Evolutionary conservation across 495 filamentous ascomycete species (phyloP).

Genomic region (Trichoderma reesei): DNA sequence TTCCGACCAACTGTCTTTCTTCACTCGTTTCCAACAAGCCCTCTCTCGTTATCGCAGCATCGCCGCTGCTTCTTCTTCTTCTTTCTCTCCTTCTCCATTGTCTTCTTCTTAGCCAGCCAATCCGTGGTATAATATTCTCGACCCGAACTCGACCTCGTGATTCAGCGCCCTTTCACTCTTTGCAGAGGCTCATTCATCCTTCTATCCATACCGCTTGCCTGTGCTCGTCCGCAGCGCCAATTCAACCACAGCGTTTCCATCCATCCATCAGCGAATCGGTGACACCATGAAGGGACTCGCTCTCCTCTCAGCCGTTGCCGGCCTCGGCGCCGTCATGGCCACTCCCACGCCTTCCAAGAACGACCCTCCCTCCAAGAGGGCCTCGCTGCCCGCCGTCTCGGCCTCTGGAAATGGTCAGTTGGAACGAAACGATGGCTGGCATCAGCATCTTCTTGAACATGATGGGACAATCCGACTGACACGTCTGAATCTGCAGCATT

Average conservation of each 20-base stretch:
- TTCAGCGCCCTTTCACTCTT: slow-evolving; percentile 1
- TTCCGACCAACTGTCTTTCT: background rate
- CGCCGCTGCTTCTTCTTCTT: background rate
- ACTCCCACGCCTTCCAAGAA: slow-evolving; percentile 47
- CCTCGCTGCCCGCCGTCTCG: slow-evolving; percentile 32
- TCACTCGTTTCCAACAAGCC: background rate
- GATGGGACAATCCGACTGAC: slow-evolving; percentile 16
- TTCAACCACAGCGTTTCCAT: background rate
- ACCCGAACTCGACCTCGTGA: background rate
- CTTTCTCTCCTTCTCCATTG: background rate
- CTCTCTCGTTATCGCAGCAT: background rate
- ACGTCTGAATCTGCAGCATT: slow-evolving; percentile 48
- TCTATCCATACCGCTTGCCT: background rate
- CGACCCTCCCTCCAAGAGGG: slow-evolving; percentile 45
- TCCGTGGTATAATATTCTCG: background rate
- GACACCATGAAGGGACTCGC: slow-evolving; percentile 44
- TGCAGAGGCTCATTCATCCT: background rate
- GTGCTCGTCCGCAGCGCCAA: background rate
- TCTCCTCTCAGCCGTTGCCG: slow-evolving; percentile 44
- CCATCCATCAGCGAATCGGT: background rate
- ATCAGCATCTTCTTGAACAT: background rate
- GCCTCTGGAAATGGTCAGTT: slow-evolving; percentile 38
- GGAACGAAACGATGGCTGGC: background rate
- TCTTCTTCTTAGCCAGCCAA: background rate
- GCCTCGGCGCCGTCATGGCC: slow-evolving; percentile 43